Conservation (phyloP, 2,329 filamentous ascomycete genomes). For the Coniochaeta pulveracea region DNA sequence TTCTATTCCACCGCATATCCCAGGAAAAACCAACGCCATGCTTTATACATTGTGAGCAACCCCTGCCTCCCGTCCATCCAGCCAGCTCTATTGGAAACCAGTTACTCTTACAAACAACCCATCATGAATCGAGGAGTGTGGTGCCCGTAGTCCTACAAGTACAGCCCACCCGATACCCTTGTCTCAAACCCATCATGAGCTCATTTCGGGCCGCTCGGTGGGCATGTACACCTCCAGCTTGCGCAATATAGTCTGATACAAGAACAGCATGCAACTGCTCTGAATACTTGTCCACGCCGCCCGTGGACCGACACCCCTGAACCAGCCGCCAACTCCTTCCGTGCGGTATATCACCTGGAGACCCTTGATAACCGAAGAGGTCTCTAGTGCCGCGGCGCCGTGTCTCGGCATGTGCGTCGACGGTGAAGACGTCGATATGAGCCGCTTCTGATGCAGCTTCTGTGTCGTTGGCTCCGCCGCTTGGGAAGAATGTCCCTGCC, state of each 20-base stretch:
- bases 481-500: neutral
- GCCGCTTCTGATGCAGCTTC: slow-evolving; percentile 42
- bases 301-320: slow-evolving; percentile 85
- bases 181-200: slow-evolving; percentile 1
- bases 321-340: slow-evolving; percentile 83
- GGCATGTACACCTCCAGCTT: slow-evolving; percentile 51
- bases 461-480: slow-evolving; percentile 5
- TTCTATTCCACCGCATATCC: too few relatives aligned
- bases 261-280: slow-evolving; percentile 89
- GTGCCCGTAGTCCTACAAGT: neutral
- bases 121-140: too few relatives aligned
- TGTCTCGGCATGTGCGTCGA: slow-evolving; percentile 73
- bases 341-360: slow-evolving; percentile 79
- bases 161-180: neutral
- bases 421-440: slow-evolving; percentile 83
- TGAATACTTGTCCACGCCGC: slow-evolving; percentile 97
- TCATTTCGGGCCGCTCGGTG: slow-evolving; percentile 13
- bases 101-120: slow-evolving; percentile 2
- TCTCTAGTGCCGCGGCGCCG: slow-evolving; percentile 71
- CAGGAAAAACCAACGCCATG: too few relatives aligned
- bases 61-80: too few relatives aligned
- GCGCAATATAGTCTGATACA: slow-evolving; percentile 81
- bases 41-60: too few relatives aligned
- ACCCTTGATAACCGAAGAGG: slow-evolving; percentile 78
- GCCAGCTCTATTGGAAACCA: too few relatives aligned